Base-by-base conservation (phyloP, 2,329 filamentous ascomycete genomes). In the Xylaria sp. region DNA sequence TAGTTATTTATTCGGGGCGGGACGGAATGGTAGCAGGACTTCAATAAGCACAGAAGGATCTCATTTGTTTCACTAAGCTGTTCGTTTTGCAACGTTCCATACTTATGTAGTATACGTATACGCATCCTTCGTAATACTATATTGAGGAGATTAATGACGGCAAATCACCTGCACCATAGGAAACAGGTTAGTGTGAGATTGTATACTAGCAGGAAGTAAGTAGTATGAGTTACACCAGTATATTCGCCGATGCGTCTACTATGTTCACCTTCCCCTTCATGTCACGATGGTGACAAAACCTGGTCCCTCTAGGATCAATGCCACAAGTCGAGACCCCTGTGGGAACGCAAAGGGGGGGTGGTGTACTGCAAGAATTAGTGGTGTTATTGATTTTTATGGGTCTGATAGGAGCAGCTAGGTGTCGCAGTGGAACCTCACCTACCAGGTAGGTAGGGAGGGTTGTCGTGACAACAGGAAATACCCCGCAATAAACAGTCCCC, bases 401-500 rank as follows among this genome's bases (percentile, higher is more conserved):
- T 13, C 29, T 18, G 51, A 32, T 5, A 37, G 13, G 2, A 6
- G 16, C 16, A 6, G 13, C 16, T 18, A 18, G 47, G 40, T 32
- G 12, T 16, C 3, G 27, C 10, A 42, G 55, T 37, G 60, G 63
- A 37, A 21, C 29, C 9, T 25, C 13, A 21, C 13, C 6, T 21
- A 18, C 32, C 32, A 35, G 32, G 10, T 9, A 35, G 32, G 32
- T 35, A 37, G 32, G 25, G 32, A 21, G 40, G 10, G 70, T 71
- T 69, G 68, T 63, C 70, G 23, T 16, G 70, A 64, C 65, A 63
- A 70, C 68, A 6, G 4, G 13, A 13, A n/a, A 50, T 25, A 69
- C 69, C 51, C 65, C 59, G 58, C 65, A 25, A 57, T 63, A 68
- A 71, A 68, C 70, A 71, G 59, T 50, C 48, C 27, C 57, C 62